Conservation (phyloP, 163 green algal species). For the Scenedesmus sp. region DNA sequence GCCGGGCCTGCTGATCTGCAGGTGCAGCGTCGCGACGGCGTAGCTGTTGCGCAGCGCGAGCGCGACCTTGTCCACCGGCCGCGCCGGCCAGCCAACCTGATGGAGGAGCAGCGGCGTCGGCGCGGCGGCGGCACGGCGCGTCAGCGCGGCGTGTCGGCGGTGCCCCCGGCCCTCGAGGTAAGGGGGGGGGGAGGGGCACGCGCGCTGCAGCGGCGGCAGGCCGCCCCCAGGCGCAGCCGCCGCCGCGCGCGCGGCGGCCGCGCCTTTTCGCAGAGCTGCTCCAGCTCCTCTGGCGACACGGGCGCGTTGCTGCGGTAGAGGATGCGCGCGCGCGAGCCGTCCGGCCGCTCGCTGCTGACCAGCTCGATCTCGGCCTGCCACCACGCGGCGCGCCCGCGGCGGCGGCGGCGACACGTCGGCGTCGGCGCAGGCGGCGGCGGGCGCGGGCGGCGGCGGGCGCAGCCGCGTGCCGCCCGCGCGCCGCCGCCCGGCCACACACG, state of each 20-base stretch:
- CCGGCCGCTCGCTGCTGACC: constrained; percentile 51
- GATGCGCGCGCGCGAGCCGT: constrained; percentile 66
- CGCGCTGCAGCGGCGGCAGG: not conserved
- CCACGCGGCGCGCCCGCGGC: not conserved
- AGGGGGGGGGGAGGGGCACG: too few relatives aligned
- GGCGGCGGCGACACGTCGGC: not conserved
- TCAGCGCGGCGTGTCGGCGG: too few relatives aligned
- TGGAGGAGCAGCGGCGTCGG: not conserved
- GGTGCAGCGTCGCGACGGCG: constrained; percentile 81
- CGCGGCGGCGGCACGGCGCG: too few relatives aligned
- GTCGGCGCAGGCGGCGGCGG: not conserved
- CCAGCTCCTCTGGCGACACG: constrained; percentile 72
- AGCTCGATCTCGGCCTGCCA: constrained; percentile 68
- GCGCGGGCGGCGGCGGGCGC: not conserved
- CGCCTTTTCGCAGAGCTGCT: constrained; percentile 80
- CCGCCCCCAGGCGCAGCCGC: too few relatives aligned
- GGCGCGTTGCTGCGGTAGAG: constrained; percentile 72
- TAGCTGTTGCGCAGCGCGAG: constrained; percentile 90
- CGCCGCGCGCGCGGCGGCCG: not conserved
- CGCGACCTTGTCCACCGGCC: constrained; percentile 84
- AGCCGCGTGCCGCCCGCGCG: too few relatives aligned
- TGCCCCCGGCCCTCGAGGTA: too few relatives aligned
- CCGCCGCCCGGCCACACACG: not conserved
- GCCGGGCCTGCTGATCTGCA: constrained; percentile 45
- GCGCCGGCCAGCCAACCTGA: constrained; percentile 89